These are phyloP conservation scores for Pouteria campechiana DNA, from an alignment of 179 eudicot genomes.

Conservation along the genomic window DNA sequence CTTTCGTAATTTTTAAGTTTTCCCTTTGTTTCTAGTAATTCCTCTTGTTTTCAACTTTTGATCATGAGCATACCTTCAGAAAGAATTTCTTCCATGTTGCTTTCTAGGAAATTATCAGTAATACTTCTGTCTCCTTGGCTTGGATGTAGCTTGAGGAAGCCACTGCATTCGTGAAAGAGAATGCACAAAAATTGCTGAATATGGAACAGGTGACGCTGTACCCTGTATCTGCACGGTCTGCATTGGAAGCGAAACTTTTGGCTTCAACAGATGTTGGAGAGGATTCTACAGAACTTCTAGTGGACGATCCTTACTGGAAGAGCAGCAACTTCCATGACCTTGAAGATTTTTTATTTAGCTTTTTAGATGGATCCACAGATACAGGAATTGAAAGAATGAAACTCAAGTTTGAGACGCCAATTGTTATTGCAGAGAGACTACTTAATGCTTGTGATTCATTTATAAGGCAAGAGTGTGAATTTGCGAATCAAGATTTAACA, in stretches of 20 bases:
- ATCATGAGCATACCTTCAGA: too few species aligned
- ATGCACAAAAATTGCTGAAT: constrained; percentile 62
- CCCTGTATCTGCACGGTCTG: constrained; percentile 88
- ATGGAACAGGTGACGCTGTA: constrained; percentile 52
- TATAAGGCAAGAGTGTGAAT: constrained; percentile 51
- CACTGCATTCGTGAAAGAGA: constrained; percentile 61
- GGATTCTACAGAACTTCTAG: constrained; percentile 12
- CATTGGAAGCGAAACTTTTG: constrained; percentile 73
- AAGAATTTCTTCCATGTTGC: not conserved
- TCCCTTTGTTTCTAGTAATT: too few species aligned
- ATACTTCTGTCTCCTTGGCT: not conserved
- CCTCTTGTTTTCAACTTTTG: too few species aligned
- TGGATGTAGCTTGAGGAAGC: constrained; percentile 84
- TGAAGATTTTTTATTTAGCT: constrained; percentile 62
- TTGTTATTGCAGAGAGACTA: constrained; percentile 70
- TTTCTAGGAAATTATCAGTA: not conserved
- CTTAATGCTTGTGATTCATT: constrained; percentile 76
- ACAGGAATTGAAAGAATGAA: constrained; percentile 82
- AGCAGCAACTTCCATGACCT: constrained; percentile 48
- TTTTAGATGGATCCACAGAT: constrained; percentile 75
- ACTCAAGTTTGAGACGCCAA: constrained; percentile 88
- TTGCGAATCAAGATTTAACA: constrained; percentile 61
- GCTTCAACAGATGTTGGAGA: constrained; percentile 14
- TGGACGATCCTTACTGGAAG: constrained; percentile 16
- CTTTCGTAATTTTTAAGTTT: too few species aligned